These are phyloP conservation scores for Psilocybe tampanensis DNA, from an alignment of 768 basidiomycete genomes.

Conservation along the genomic window DNA sequence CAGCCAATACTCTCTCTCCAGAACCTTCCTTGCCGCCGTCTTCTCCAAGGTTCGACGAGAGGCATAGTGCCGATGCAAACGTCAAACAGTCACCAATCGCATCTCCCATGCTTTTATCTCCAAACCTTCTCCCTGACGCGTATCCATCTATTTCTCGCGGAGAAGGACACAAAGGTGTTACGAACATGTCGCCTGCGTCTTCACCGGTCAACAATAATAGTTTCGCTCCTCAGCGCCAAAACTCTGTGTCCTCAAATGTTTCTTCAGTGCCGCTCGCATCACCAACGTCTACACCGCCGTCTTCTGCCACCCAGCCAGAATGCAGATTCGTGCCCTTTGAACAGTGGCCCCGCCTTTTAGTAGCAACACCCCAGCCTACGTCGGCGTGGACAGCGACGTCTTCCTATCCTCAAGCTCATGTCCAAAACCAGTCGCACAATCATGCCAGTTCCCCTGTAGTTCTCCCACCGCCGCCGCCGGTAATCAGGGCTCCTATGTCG, in stretches of 20 bases:
- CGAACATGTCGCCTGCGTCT: not conserved
- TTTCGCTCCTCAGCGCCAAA: too few relatives aligned
- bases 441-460: too few relatives aligned
- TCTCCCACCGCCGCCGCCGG: too few relatives aligned
- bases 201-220: not conserved
- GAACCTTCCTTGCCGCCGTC: constrained; percentile 8
- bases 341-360: not conserved
- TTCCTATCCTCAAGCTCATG: too few relatives aligned
- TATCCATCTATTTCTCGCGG: not conserved
- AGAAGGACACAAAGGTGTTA: not conserved
- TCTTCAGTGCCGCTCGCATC: not conserved
- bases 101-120: too few relatives aligned
- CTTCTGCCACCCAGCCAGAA: not conserved
- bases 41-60: not conserved
- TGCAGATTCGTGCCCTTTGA: too few relatives aligned
- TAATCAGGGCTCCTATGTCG: not conserved
- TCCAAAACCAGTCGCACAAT: too few relatives aligned
- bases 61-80: not conserved
- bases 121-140: too few relatives aligned
- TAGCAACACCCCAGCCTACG: not conserved
- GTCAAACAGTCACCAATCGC: not conserved
- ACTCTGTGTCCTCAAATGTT: too few relatives aligned
- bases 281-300: not conserved
- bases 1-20: constrained; percentile 18
- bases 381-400: not conserved